Percentiles rank a stretch among this genome's conserved stretches.
phyloP scores from a whole-genome alignment of 768 basidiomycete genomes.

The Chalciporus sphaerocephalus region DNA sequence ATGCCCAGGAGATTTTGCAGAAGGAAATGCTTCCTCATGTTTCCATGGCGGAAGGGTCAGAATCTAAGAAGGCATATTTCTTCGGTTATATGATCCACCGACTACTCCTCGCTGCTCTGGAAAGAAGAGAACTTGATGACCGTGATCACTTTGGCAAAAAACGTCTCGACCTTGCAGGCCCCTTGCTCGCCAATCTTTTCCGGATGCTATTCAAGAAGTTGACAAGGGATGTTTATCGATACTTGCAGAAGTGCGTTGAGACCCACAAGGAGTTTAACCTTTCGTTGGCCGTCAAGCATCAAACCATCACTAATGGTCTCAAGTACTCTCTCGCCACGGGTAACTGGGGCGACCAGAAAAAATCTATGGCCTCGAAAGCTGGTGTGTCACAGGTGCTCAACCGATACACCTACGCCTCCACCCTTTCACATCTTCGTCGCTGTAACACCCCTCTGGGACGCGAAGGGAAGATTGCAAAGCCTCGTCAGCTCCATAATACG shows the following conservation, averaged over 20 bases:
- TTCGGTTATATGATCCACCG: conserved; percentile 99
- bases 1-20: conserved; percentile 96
- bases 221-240: conserved; percentile 94
- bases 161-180: conserved; percentile 92
- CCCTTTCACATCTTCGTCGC: conserved; percentile 93
- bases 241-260: conserved; percentile 98
- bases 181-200: conserved; percentile 93
- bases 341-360: conserved; percentile 99
- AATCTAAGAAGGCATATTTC: conserved; percentile 98
- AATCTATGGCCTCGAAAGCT: conserved; percentile 95
- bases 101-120: conserved; percentile 86
- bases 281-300: conserved; percentile 87
- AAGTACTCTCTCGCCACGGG: conserved; percentile 98
- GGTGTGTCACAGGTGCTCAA: conserved; percentile 99
- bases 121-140: conserved; percentile 93
- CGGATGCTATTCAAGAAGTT: conserved; percentile 96
- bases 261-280: conserved; percentile 93
- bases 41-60: conserved; percentile 91
- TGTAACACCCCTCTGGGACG: conserved; percentile 98
- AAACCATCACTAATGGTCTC: conserved; percentile 96
- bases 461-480: conserved; percentile 98
- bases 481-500: conserved; percentile 97
- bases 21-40: conserved; percentile 99
- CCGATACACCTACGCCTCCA: conserved; percentile 97
- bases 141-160: conserved; percentile 99